Base-by-base conservation (phyloP, 495 filamentous ascomycete species). In the Halenospora varia region DNA sequence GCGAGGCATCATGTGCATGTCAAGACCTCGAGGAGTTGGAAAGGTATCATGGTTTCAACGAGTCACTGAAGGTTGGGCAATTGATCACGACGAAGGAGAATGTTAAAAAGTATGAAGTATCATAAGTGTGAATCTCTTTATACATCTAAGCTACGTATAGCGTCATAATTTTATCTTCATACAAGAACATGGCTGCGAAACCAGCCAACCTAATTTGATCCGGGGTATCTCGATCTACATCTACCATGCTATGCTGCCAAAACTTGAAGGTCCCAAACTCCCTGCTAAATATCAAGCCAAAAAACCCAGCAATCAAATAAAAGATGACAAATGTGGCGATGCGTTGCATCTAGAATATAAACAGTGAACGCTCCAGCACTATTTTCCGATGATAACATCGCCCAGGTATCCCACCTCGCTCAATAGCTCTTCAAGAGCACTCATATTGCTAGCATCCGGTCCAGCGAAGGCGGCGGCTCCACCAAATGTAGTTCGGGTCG, bases 331-430 rank as follows among this genome's bases (percentile, higher is more conserved):
- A 6, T 10, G 17, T 3, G 17, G 11, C 1, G 23, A 39, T 20
- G 15, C 22, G 17, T 1, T n/a, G 11, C 19, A 10, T n/a, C 26
- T 17, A 35, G 19, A 22, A n/a, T 20, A 22, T n/a, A 47, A 47
- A 47, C 41, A 55, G 4, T 13, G 13, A 20, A 11, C 29, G 13
- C 15, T 25, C 24, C 11, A 22, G 18, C 13, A 50, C 53, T 50
- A 63, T 48, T 60, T 63, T 10, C 57, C 56, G 10, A 51, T 46
- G 51, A 66, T 66, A 0, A 64, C 22, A 29, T 62, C 52, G 9
- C 64, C 58, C 42, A 66, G 41, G 52, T 64, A 66, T 11, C 64
- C 64, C 59, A 62, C 55, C 35, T 66, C 61, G 24, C 49, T 61
- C 51, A 60, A 19, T 2, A 64, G 24, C 29, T 64, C 51, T 20